phyloP scores from a whole-genome alignment of 441 rosid genomes.

The Aleurites moluccanus region DNA sequence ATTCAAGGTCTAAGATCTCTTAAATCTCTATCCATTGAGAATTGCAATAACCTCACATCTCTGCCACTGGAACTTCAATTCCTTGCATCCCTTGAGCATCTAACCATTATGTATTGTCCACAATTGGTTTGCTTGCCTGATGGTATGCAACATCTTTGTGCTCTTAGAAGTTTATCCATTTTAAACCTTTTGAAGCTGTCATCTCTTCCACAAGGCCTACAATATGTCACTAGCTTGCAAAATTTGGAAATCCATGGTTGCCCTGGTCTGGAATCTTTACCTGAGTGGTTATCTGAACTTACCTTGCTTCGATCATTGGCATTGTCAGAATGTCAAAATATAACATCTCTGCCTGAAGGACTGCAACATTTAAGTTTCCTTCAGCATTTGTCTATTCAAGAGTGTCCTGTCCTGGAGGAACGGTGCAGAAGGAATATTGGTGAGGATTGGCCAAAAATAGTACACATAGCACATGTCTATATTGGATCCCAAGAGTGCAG shows the following conservation, averaged over 20 bases:
- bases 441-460: slow-evolving; percentile 28
- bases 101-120: slow-evolving; percentile 12
- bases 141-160: not conserved
- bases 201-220: slow-evolving; percentile 28
- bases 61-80: not conserved
- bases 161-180: slow-evolving; percentile 11
- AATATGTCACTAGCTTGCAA: slow-evolving; percentile 16
- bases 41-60: slow-evolving; percentile 10
- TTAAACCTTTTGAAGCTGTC: slow-evolving; percentile 24
- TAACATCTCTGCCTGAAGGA: slow-evolving; percentile 1
- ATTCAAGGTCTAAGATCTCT: slow-evolving; percentile 19
- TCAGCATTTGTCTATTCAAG: slow-evolving; percentile 30
- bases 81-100: slow-evolving; percentile 11
- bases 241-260: slow-evolving; percentile 7
- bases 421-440: slow-evolving; percentile 2
- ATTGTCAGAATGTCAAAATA: not conserved
- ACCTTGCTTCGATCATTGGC: slow-evolving; percentile 1
- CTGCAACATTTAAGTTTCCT: slow-evolving; percentile 20
- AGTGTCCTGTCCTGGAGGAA: slow-evolving; percentile 27
- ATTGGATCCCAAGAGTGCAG: slow-evolving; percentile 17
- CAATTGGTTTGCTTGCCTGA: slow-evolving; percentile 1
- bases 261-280: not conserved
- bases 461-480: slow-evolving; percentile 18
- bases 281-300: not conserved
- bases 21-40: slow-evolving; percentile 15